Evolutionary conservation across 805 yeast species (phyloP), one percentile per base, ranked within the genome.

Genomic region (Candida boidinii): DNA sequence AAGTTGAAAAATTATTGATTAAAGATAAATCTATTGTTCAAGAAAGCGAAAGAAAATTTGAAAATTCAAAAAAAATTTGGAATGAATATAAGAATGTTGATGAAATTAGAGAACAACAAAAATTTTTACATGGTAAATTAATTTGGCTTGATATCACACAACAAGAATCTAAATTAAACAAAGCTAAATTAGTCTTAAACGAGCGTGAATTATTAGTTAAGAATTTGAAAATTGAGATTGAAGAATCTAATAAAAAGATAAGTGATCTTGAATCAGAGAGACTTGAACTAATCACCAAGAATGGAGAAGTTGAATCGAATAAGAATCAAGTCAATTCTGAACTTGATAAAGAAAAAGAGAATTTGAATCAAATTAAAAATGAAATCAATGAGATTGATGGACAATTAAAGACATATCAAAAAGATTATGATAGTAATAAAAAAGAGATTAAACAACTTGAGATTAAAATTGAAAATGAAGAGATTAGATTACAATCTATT

Each of bases 41-140:
- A 19, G 55, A 51, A 11, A 46, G 68, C 15, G 62, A 65, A 31
- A 49, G 47, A 1, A 66, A 61, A 26, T 63, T 62, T 19, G 53
- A 65, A 23, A 65, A 64, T 21, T 67, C 77, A 1, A 54, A 56
- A 41, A 56, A 53, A 23, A 42, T 65, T 7, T 62, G 66, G 37
- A 46, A 53, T 11, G 60, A 58, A 28, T 55, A 68, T 31, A 49
- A 54, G 35, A 61, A 63, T 25, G 61, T 70, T 0, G 64, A 64
- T 33, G 55, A 61, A 39, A 52, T 64, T 34, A 51, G 61, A 37
- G 49, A 62, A 30, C 48, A 53, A 42, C 60, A 66, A 45, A 51
- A 58, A 26, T 30, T 59, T 24, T 39, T 67, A 3, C 63, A 67
- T 28, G 79, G 75, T 11, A 72, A 70, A 42, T 56, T 63, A 18